Percentiles rank a stretch among this genome's conserved stretches.
Conservation (phyloP, 2,329 filamentous ascomycete genomes). For the Paecilomyces niveus region DNA sequence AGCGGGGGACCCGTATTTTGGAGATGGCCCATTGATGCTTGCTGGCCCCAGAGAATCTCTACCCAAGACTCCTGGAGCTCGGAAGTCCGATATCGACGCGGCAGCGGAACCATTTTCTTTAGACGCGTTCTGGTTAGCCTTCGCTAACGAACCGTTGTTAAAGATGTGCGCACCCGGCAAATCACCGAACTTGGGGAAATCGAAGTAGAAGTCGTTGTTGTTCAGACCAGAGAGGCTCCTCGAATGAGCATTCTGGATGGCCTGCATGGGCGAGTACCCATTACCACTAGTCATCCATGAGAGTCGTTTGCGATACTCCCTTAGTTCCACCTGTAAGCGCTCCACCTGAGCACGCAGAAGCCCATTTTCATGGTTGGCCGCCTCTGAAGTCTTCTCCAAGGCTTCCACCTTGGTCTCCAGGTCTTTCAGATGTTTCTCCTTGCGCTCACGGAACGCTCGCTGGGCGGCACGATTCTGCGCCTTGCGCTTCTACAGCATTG, state of each 20-base stretch:
- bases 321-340: slow-evolving; percentile 74
- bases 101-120: slow-evolving; percentile 21
- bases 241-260: slow-evolving; percentile 39
- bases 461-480: slow-evolving; percentile 92
- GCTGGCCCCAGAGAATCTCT: slow-evolving; percentile 15
- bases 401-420: slow-evolving; percentile 52
- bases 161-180: slow-evolving; percentile 53
- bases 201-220: slow-evolving; percentile 84
- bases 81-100: slow-evolving; percentile 10
- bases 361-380: slow-evolving; percentile 77
- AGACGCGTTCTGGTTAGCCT: slow-evolving; percentile 20
- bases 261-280: slow-evolving; percentile 41
- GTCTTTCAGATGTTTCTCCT: slow-evolving; percentile 65
- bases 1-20: slow-evolving; percentile 1
- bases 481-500: slow-evolving; percentile 50
- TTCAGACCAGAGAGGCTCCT: slow-evolving; percentile 52
- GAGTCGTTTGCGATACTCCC: slow-evolving; percentile 83
- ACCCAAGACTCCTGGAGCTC: slow-evolving; percentile 23
- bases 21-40: not conserved
- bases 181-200: slow-evolving; percentile 88
- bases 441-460: slow-evolving; percentile 86
- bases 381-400: slow-evolving; percentile 73
- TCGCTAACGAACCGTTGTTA: slow-evolving; percentile 37
- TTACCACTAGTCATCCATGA: slow-evolving; percentile 50
- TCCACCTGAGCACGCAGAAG: slow-evolving; percentile 81